Evolutionary conservation across 805 yeast genomes (phyloP), one percentile per base, ranked within the genome.

Genomic region (Ogataea nakhonphanomensis): DNA sequence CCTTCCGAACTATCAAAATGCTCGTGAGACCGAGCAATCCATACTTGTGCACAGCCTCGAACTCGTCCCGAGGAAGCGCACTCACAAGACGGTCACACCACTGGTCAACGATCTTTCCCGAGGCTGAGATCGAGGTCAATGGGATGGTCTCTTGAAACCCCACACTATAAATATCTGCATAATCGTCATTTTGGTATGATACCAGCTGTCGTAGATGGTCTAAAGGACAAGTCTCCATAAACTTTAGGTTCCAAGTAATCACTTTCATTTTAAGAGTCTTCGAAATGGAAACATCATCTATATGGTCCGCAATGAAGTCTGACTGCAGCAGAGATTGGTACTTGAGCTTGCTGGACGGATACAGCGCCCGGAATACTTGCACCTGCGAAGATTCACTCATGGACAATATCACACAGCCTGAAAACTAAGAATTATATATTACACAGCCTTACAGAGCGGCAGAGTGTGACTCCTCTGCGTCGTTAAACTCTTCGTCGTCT

Each of bases 21-120:
- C 77, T 66, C 23, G 76, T 70, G 26, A 78, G 54, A 0, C 82
- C 84, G 11, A 79, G 57, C 6, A 79, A 62, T 34, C 78, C 79
- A 33, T 69, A 67, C 4, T 71, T 63, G 10, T 69, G 61, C 1
- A 75, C 48, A 9, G 69, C 59, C 11, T 57, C 45, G 48, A 69
- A 73, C 22, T 43, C 50, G 21, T 57, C 37, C 2, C 36, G 35
- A n/a, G 54, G 55, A 6, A 65, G 50, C 10, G 45, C 30, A 2
- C 40, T 28, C 12, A 59, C 25, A 4, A 69, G 45, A 3, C 46
- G 43, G 5, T 46, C 44, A 10, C 53, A 51, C 74, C 73, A 70
- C 30, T 54, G 55, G 5, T 50, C 54, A 8, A 68, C 59, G 1
- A 62, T 53, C 5, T 50, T 44, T 10, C 54, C 62, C 0, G 69